Percentiles rank a stretch among this genome's conserved stretches.
These are phyloP conservation scores for Coemansia sp. DNA, from an alignment of 192 early-diverging fungal species.

Conservation along the genomic window DNA sequence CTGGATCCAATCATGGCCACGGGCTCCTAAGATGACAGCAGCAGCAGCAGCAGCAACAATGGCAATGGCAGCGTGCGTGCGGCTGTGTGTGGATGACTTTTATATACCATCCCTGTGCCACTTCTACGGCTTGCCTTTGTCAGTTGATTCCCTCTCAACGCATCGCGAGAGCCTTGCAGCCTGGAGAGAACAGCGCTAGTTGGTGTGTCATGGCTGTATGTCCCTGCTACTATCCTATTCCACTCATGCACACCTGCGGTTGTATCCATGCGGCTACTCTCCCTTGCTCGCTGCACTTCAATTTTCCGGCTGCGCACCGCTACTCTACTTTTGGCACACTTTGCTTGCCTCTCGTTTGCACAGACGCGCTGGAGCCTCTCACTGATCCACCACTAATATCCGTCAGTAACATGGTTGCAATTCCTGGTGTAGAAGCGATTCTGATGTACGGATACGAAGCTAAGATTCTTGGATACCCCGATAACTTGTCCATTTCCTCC, in stretches of 20 bases:
- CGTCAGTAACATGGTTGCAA: not conserved
- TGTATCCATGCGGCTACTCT: slow-evolving; percentile 2
- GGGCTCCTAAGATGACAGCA: slow-evolving; percentile 1
- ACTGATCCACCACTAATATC: slow-evolving; percentile 2
- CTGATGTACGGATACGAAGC: slow-evolving; percentile 53
- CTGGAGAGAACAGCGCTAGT: not conserved
- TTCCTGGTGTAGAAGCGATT: slow-evolving; percentile 4
- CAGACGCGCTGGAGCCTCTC: not conserved
- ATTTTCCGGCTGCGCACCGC: not conserved
- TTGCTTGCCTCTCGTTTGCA: not conserved
- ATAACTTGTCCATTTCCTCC: slow-evolving; percentile 50
- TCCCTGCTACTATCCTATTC: not conserved
- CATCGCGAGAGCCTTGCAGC: not conserved
- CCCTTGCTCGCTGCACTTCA: not conserved
- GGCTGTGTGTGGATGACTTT: not conserved
- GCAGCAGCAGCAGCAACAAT: not conserved
- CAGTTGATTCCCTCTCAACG: slow-evolving; percentile 4
- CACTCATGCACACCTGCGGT: slow-evolving; percentile 4
- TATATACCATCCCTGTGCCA: slow-evolving; percentile 13
- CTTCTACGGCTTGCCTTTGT: slow-evolving; percentile 2
- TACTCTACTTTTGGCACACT: not conserved
- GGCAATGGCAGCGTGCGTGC: not conserved
- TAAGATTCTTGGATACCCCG: slow-evolving; percentile 34
- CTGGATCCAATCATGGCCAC: slow-evolving; percentile 6
- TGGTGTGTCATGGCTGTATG: slow-evolving; percentile 7